Base-by-base conservation (phyloP, 1,139 yeast species). In the Protomyces arabidopsidicola region DNA sequence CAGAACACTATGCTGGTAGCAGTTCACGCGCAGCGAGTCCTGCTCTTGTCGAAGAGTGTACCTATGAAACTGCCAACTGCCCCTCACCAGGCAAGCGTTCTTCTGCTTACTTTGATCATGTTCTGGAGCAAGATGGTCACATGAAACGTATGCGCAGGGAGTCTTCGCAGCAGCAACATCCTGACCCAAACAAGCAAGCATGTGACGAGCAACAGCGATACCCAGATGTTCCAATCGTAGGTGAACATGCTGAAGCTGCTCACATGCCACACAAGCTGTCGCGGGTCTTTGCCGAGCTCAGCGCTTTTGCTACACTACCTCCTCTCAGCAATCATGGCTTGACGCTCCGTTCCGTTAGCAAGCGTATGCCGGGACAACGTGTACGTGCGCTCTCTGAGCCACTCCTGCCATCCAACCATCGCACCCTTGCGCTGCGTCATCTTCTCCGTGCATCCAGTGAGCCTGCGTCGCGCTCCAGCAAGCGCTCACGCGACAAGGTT, bases 1-100 rank as follows among this genome's bases (percentile, higher is more conserved):
- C 42, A 38, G 31, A 27, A 27, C 31, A 27, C 31, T 27, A 27
- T 27, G 6, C 31, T 36, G 16, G 42, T 14, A 22, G 55, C 8
- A 20, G 51, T 14, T 55, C 36, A 14, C 56, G 56, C 18, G 45
- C 52, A 39, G 56, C 53, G 34, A 52, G 56, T 27, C 55, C 62
- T 5, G 39, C 20, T 14, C 53, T 52, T 20, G n/a, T 27, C 8
- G 24, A n/a, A 14, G 56, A 51, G 22, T 36, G 62, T 31, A 58
- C 62, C 16, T 58, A 58, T 20, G 62, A 58, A 42, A 58, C 56
- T 10, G 31, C 62, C 31, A 51, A 45, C 14, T 58, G 62, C 45
- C 62, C 62, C 16, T 58, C 62, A 12, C 62, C 62, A 9, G 12
- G 52, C 24, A 58, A 58, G 34, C 62, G 62, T 12, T 31, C 53